A percentile compares a stretch with the other conserved stretches of the same genome.
Evolutionary conservation across 2,329 filamentous ascomycete genomes (phyloP).

Genomic region (Coniosporium tulheliwenetii): DNA sequence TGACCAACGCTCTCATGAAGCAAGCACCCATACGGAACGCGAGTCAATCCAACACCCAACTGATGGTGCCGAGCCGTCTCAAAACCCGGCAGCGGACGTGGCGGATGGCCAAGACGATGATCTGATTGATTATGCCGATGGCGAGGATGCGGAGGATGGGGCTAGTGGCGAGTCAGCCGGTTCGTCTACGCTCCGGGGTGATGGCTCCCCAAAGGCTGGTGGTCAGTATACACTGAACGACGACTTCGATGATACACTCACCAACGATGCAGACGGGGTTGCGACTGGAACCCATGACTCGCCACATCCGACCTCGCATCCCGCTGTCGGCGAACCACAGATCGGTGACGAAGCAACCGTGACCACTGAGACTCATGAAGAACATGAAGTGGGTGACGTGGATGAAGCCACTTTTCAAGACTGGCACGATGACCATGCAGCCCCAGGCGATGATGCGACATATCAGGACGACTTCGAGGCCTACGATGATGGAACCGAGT

Average conservation of each 20-base stretch:
- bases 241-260: slow-evolving; percentile 2
- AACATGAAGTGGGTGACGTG: slow-evolving; percentile 2
- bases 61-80: no score
- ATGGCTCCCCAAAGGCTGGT: slow-evolving; percentile 1
- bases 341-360: no score
- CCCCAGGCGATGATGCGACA: no score
- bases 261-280: no score
- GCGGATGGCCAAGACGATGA: slow-evolving; percentile 16
- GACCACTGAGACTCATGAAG: slow-evolving; percentile 1
- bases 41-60: no score
- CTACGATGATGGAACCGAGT: neutral
- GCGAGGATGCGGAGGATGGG: slow-evolving; percentile 17
- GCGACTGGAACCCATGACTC: no score
- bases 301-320: no score
- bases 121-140: slow-evolving; percentile 35
- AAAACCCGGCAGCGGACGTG: no score
- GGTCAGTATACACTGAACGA: neutral
- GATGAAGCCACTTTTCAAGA: neutral
- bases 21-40: no score
- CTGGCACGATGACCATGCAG: no score
- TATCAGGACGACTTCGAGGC: neutral
- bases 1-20: no score
- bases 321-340: no score
- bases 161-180: slow-evolving; percentile 1
- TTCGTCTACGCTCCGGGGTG: slow-evolving; percentile 3